These are phyloP conservation scores for Uronychia setigera DNA, from an alignment of 73 alveolate genomes.

Conservation along the genomic window DNA sequence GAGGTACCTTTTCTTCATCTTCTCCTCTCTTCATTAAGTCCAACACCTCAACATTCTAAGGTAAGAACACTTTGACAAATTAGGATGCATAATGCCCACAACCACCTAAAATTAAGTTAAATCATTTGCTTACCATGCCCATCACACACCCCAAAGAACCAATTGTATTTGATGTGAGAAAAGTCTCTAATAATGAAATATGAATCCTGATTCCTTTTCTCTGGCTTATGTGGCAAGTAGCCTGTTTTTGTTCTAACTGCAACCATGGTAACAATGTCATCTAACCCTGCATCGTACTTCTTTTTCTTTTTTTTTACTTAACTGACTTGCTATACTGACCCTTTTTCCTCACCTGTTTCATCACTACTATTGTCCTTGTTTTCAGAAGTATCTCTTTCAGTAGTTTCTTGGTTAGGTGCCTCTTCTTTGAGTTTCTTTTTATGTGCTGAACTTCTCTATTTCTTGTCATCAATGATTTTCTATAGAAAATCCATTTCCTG, in stretches of 20 bases:
- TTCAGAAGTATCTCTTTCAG: too few species aligned
- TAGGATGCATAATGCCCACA: slow-evolving; percentile 95
- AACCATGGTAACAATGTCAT: slow-evolving; percentile 17
- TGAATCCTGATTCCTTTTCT: slow-evolving; percentile 39
- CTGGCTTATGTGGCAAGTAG: slow-evolving; percentile 16
- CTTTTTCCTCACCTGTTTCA: too few species aligned
- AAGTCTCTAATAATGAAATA: slow-evolving; percentile 21
- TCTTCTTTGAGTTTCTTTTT: too few species aligned
- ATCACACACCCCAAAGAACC: slow-evolving; percentile 77
- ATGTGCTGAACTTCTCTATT: too few species aligned
- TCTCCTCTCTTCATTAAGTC: too few species aligned
- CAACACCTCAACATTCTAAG: slow-evolving; percentile 20
- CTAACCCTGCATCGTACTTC: background rate
- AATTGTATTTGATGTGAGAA: slow-evolving; percentile 4
- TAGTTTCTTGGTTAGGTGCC: too few species aligned
- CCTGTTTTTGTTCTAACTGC: slow-evolving; percentile 57
- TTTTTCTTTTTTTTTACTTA: too few species aligned
- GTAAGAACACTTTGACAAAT: slow-evolving; percentile 83
- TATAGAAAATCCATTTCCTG: too few species aligned
- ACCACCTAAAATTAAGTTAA: slow-evolving; percentile 80
- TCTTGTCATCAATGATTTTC: too few species aligned
- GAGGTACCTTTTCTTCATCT: slow-evolving; percentile 9
- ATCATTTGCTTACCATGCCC: slow-evolving; percentile 75
- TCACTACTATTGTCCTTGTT: too few species aligned
- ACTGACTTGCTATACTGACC: too few species aligned